Percentiles rank a stretch among this genome's conserved stretches.
phyloP scores from a whole-genome alignment of 805 yeast species.

The Hanseniaspora opuntiae region DNA sequence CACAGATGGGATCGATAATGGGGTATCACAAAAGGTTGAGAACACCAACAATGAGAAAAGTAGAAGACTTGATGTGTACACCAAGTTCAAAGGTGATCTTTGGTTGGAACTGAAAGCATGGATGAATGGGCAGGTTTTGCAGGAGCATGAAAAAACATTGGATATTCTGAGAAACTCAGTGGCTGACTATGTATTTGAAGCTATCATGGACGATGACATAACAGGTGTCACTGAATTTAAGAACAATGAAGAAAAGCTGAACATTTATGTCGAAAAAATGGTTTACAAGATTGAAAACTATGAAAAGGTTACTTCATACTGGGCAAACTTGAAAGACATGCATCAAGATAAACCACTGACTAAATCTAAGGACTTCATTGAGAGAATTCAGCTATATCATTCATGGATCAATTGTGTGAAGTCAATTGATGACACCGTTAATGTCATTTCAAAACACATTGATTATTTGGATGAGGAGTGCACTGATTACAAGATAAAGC shows the following conservation, averaged over 20 bases:
- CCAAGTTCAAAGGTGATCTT: conserved; percentile 48
- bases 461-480: conserved; percentile 31
- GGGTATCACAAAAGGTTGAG: conserved; percentile 16
- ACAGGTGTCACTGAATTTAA: conserved; percentile 19
- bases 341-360: conserved; percentile 61
- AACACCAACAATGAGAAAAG: conserved; percentile 35
- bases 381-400: conserved; percentile 47
- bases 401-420: neutral
- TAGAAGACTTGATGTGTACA: neutral
- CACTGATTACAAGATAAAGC: conserved; percentile 38
- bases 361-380: conserved; percentile 47
- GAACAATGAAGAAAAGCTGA: neutral
- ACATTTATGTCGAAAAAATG: conserved; percentile 25
- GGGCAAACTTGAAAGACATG: conserved; percentile 74
- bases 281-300: conserved; percentile 41
- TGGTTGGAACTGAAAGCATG: conserved; percentile 86
- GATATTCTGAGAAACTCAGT: conserved; percentile 48
- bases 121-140: conserved; percentile 63
- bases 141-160: conserved; percentile 59
- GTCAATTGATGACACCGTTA: neutral
- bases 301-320: conserved; percentile 56
- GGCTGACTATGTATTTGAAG: conserved; percentile 61
- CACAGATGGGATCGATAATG: conserved; percentile 11
- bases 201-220: conserved; percentile 40
- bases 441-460: neutral